These are phyloP conservation scores for Pleurotus tuber-regium DNA, from an alignment of 768 basidiomycete genomes.

Conservation along the genomic window DNA sequence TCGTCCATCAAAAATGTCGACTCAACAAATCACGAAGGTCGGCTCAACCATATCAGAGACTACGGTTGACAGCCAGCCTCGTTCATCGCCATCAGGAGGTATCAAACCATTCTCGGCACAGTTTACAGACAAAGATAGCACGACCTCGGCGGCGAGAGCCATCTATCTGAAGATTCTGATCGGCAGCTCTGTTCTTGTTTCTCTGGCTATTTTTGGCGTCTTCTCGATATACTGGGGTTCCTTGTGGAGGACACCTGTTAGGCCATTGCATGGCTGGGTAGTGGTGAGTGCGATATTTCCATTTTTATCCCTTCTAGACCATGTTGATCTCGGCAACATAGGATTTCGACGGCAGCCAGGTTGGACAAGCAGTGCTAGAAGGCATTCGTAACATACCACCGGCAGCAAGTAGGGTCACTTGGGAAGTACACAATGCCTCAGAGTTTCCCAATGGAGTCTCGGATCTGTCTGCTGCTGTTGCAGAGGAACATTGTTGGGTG, in stretches of 20 bases:
- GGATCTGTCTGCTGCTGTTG: conserved; percentile 42
- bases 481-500: conserved; percentile 52
- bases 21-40: too few relatives aligned
- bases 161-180: conserved; percentile 46
- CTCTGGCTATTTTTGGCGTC: conserved; percentile 44
- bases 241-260: conserved; percentile 41
- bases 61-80: not conserved
- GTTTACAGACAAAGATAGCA: conserved; percentile 28
- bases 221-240: conserved; percentile 60
- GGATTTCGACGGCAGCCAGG: conserved; percentile 59
- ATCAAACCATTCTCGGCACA: conserved; percentile 19
- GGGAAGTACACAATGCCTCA: conserved; percentile 39
- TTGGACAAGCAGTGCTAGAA: conserved; percentile 46
- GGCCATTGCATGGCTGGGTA: conserved; percentile 52
- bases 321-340: conserved; percentile 19
- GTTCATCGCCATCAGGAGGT: not conserved
- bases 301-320: not conserved
- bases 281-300: conserved; percentile 37
- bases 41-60: not conserved
- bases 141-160: conserved; percentile 27
- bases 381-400: conserved; percentile 29
- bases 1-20: too few relatives aligned
- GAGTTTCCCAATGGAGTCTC: conserved; percentile 43
- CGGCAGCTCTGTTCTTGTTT: conserved; percentile 31
- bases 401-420: conserved; percentile 36